Conservation (phyloP, 2,329 filamentous ascomycete species). For the Fusarium siculi region DNA sequence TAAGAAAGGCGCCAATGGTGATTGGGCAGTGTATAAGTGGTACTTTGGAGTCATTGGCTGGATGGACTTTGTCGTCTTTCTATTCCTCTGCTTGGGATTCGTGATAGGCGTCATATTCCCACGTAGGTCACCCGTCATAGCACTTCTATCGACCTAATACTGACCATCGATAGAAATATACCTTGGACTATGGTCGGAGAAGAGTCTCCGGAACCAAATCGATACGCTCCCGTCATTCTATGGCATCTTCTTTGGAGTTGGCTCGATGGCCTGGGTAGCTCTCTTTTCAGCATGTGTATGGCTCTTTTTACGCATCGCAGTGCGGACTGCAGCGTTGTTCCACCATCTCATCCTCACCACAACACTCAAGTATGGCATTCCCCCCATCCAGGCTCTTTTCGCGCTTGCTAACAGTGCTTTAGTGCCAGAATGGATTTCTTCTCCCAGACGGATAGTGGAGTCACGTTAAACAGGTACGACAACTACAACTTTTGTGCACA, state of each 20-base stretch:
- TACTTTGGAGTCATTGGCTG: neutral
- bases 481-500: neutral
- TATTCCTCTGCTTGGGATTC: neutral
- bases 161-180: neutral
- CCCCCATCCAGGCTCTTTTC: rapidly evolving
- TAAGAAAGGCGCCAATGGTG: neutral
- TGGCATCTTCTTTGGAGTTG: neutral
- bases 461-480: neutral
- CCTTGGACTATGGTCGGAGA: neutral
- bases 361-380: neutral
- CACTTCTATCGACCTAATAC: rapidly evolving
- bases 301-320: neutral
- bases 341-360: neutral
- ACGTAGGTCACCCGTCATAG: neutral
- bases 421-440: neutral
- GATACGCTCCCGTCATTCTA: neutral
- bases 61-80: neutral
- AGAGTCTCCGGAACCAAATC: neutral
- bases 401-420: rapidly evolving
- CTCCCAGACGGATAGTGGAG: neutral
- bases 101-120: neutral
- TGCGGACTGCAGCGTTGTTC: neutral
- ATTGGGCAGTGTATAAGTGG: neutral
- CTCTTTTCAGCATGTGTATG: neutral
- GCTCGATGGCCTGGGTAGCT: neutral